Base-by-base conservation (phyloP, 192 early-diverging fungal genomes). In the Podila horticola region DNA sequence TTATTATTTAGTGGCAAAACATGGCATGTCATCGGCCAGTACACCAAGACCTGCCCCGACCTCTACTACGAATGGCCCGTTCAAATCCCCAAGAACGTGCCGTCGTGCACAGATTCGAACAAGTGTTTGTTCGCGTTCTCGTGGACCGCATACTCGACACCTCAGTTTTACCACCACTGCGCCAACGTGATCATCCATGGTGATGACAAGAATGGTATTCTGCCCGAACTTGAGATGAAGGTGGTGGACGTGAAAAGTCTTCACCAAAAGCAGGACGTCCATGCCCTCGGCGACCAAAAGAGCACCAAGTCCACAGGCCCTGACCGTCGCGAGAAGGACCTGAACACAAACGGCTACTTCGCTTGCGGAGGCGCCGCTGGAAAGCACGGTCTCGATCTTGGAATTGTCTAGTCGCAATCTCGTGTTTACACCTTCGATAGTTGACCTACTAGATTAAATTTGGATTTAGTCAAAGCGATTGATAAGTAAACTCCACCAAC, bases 141-240 rank as follows among this genome's bases (percentile, higher is more conserved):
- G 12, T 94, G 93, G 93, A 91, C 89, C 24, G 91, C 92, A 19
- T 75, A 89, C 15, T 88, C 88, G 5, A 91, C 88, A 67, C 86
- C 91, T 67, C 92, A 94, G 85, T 93, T 88, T 66, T 94, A 94
- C 83, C 91, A 90, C 85, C 91, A 92, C 83, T 93, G 92, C 72
- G 91, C 90, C 51, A 91, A 93, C 82, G 72, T 94, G 15, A 79
- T 85, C 38, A 87, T 93, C 66, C 67, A 67, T 4, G 88, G 88
- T 15, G 41, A 45, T 20, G 55, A 17, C 15, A 33, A 17, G 15
- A 49, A 48, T 2, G 70, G 69, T 61, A 58, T 64, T 34, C 38
- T 69, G 11, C 77, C 77, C 48, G 29, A 28, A 1, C 55, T 81
- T 28, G 62, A 64, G 29, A 81, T 81, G 71, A 73, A 66, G 33